Conservation (phyloP, 805 yeast species). For the Candida odintsovae region DNA sequence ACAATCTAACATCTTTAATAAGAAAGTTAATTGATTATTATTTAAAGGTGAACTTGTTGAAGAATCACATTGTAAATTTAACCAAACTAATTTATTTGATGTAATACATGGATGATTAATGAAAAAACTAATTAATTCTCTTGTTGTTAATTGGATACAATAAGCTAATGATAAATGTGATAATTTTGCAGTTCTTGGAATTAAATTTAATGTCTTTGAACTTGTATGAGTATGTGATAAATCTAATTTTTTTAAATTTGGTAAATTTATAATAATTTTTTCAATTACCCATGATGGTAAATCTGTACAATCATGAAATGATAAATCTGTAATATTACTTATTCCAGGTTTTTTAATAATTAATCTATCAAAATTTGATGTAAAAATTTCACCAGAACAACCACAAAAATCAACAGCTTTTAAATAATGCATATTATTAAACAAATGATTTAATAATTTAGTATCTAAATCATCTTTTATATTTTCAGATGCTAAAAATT, state of each 20-base stretch:
- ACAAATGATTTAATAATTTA: constrained; percentile 47
- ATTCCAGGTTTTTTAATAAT: constrained; percentile 17
- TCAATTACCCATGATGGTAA: constrained; percentile 52
- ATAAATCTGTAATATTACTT: constrained; percentile 34
- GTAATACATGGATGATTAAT: constrained; percentile 62
- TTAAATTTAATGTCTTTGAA: constrained; percentile 46
- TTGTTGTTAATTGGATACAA: constrained; percentile 64
- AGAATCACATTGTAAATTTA: constrained; percentile 57
- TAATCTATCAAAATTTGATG: constrained; percentile 47
- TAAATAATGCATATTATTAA: constrained; percentile 48
- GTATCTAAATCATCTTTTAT: constrained; percentile 76
- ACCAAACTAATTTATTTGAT: constrained; percentile 51
- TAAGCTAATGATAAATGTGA: constrained; percentile 69
- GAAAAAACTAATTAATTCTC: constrained; percentile 64
- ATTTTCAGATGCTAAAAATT: constrained; percentile 79
- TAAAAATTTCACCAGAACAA: constrained; percentile 61
- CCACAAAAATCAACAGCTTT: constrained; percentile 86
- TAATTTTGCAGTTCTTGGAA: constrained; percentile 53
- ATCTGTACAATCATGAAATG: constrained; percentile 87
- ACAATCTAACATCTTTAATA: constrained; percentile 33
- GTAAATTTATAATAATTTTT: constrained; percentile 51
- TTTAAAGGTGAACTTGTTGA: constrained; percentile 56
- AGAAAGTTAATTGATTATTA: constrained; percentile 44
- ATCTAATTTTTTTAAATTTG: constrained; percentile 61
- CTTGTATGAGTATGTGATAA: constrained; percentile 76